Evolutionary conservation across 2,329 filamentous ascomycete genomes (phyloP), one percentile per base, ranked within the genome.

Genomic region (Hysterium pulicare): DNA sequence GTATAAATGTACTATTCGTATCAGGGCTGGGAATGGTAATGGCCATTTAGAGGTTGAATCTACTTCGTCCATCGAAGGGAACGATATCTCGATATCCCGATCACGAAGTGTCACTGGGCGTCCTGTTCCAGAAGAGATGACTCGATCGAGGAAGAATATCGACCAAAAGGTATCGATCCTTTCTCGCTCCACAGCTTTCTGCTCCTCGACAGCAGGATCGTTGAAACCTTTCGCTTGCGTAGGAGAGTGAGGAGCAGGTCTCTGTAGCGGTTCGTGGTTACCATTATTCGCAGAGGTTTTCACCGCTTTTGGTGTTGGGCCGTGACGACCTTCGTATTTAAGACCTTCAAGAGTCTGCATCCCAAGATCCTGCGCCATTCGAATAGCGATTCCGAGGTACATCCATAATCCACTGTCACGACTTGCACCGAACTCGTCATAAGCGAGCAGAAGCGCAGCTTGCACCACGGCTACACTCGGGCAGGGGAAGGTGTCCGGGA

Each of bases 391-490:
- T 0, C 89, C 90, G 1, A 95, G 74, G 59, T 94, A 95, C 88
- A 95, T 94, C 89, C 90, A 95, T 5, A 95, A 67, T 0, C 88
- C 87, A 61, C 88, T 94, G 58, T 95, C 90, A 54, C 90, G 87
- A 51, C 88, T 87, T 9, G 87, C 86, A 1, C 89, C 90, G 53
- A 95, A 95, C 33, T 90, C 85, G 52, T 94, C 88, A 58, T 95
- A 95, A 0, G 88, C 89, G 68, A 95, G 79, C 21, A 95, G 70
- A 9, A 95, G 68, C 37, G 85, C 90, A 1, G 89, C 87, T 55
- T 95, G 90, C 0, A 93, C 87, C 8, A 87, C 88, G 19, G 86
- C 85, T 1, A 94, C 83, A 2, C 84, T 89, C 0, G 89, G 89
- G 47, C 86, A 93, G 1, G 87, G 80, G 49, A 94, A 90, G 0